These are phyloP conservation scores for Cyathus striatus DNA, from an alignment of 768 basidiomycete species.

Conservation along the genomic window DNA sequence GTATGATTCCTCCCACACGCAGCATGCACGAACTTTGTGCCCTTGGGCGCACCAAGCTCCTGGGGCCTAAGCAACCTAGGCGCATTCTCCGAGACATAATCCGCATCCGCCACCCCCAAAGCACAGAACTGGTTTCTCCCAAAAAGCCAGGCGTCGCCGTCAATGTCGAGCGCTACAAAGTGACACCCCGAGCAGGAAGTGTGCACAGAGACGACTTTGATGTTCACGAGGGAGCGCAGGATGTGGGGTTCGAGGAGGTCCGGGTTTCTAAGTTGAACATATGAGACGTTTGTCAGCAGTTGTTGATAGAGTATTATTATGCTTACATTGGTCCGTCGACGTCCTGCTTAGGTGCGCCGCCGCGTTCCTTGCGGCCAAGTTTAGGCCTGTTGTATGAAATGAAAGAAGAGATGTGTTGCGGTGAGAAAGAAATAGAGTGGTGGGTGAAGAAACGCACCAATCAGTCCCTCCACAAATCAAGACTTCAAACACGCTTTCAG, in stretches of 20 bases:
- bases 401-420: conserved; percentile 12
- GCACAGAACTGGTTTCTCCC: conserved; percentile 75
- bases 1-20: conserved; percentile 83
- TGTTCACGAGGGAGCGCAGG: conserved; percentile 80
- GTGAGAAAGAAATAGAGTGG: conserved; percentile 26
- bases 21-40: conserved; percentile 69
- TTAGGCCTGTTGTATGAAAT: conserved; percentile 47
- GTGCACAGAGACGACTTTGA: conserved; percentile 68
- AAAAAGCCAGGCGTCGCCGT: conserved; percentile 85
- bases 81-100: conserved; percentile 69
- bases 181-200: conserved; percentile 76
- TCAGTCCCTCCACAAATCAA: conserved; percentile 84
- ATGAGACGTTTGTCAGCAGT: conserved; percentile 4
- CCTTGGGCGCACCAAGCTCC: conserved; percentile 54
- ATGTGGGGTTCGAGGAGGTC: conserved; percentile 89
- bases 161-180: conserved; percentile 65
- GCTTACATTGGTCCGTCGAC: conserved; percentile 34
- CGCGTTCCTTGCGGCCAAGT: conserved; percentile 71
- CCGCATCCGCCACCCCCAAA: conserved; percentile 55
- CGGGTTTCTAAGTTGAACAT: conserved; percentile 39
- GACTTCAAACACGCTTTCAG: conserved; percentile 36
- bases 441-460: conserved; percentile 51
- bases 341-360: conserved; percentile 38
- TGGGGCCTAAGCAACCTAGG: conserved; percentile 56
- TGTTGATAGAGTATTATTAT: too few species aligned